phyloP scores from a whole-genome alignment of 2,329 filamentous ascomycete species.

The Aspergillus bombycis region DNA sequence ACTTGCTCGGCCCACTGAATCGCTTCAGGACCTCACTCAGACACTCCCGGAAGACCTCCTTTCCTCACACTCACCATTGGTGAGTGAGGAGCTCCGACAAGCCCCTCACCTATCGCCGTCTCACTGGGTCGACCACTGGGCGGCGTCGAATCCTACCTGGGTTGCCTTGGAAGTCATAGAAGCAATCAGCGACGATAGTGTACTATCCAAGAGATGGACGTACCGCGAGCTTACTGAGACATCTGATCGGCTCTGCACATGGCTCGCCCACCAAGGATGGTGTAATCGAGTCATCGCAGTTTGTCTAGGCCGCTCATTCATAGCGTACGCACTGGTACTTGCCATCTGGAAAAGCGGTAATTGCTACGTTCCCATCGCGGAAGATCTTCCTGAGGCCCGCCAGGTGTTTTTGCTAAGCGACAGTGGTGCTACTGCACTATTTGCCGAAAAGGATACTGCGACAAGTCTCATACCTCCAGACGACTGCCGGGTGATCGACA shows the following conservation, averaged over 20 bases:
- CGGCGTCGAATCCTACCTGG: not conserved
- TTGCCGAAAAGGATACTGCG: not conserved
- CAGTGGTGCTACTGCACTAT: not conserved
- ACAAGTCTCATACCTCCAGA: not conserved
- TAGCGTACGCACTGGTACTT: constrained; percentile 13
- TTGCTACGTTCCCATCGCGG: constrained; percentile 17
- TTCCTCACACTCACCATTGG: not conserved
- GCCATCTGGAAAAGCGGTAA: constrained; percentile 19
- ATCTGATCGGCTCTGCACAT: not conserved
- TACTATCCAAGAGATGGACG: not conserved
- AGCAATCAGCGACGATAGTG: not conserved
- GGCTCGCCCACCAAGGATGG: not conserved
- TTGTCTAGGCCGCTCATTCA: constrained; percentile 8
- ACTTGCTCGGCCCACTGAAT: not conserved
- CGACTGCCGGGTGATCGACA: not conserved
- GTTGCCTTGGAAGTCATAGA: not conserved
- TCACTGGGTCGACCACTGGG: not conserved
- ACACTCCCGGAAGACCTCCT: not conserved
- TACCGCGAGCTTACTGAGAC: not conserved
- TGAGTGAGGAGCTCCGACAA: not conserved
- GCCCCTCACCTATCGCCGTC: not conserved
- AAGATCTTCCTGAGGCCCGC: constrained; percentile 16
- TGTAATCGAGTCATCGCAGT: not conserved
- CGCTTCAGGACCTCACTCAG: not conserved
- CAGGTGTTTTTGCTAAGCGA: constrained; percentile 1